These are phyloP conservation scores for Backusella macrospora DNA, from an alignment of 192 early-diverging fungal genomes.

Conservation along the genomic window DNA sequence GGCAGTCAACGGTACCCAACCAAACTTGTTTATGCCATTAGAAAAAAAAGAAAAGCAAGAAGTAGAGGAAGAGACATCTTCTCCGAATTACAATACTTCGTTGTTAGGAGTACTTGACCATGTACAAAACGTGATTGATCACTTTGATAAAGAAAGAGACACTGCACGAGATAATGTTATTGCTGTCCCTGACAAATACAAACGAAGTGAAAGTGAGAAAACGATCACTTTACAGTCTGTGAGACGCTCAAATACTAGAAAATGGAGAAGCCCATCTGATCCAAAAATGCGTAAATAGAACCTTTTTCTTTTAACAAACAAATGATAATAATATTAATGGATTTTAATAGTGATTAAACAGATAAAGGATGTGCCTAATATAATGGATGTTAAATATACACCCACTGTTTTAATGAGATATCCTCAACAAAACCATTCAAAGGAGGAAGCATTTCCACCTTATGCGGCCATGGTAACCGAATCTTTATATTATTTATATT, in stretches of 20 bases:
- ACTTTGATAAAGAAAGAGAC: constrained; percentile 43
- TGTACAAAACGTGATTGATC: constrained; percentile 38
- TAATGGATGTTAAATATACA: constrained; percentile 36
- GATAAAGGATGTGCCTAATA: constrained; percentile 14
- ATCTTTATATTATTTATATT: not conserved
- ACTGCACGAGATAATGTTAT: constrained; percentile 38
- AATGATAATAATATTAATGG: not conserved
- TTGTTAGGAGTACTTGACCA: constrained; percentile 34
- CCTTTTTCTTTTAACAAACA: not conserved
- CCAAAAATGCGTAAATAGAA: constrained; percentile 15
- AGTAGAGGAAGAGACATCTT: not conserved
- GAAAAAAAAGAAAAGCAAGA: not conserved
- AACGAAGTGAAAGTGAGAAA: constrained; percentile 16
- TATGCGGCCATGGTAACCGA: constrained; percentile 39
- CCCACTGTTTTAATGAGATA: constrained; percentile 34
- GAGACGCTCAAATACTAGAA: not conserved
- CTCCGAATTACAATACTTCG: not conserved
- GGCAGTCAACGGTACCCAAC: constrained; percentile 7
- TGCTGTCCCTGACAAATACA: constrained; percentile 29
- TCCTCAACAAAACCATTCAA: constrained; percentile 27
- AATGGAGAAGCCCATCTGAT: constrained; percentile 19
- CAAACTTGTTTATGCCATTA: not conserved
- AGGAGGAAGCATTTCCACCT: constrained; percentile 29
- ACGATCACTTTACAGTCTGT: not conserved
- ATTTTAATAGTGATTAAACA: not conserved